phyloP scores from a whole-genome alignment of 164 flowering plant genomes.

The Taxillus chinensis region DNA sequence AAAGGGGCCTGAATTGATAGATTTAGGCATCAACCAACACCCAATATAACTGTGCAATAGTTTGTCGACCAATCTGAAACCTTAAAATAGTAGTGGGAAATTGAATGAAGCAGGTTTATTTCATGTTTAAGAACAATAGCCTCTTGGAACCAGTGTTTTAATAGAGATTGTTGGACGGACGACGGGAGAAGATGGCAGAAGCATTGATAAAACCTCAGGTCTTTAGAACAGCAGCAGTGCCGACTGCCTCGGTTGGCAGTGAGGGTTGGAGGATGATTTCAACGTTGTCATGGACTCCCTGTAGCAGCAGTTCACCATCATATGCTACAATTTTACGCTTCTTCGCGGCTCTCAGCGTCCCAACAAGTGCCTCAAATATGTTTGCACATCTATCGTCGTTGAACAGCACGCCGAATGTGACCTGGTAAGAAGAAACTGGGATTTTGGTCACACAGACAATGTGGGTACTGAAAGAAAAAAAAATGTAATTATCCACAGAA shows the following conservation, averaged over 20 bases:
- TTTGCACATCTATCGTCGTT: conserved; percentile 86
- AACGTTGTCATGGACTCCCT: conserved; percentile 94
- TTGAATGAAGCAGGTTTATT: too few species aligned
- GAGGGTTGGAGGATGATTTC: conserved; percentile 63
- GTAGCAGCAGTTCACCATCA: conserved; percentile 80
- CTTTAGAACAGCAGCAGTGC: conserved; percentile 11
- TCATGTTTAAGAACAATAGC: too few species aligned
- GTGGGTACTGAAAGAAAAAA: too few species aligned
- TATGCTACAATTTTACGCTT: conserved; percentile 62
- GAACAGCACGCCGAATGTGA: conserved; percentile 83
- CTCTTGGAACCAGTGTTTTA: too few species aligned
- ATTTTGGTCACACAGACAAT: not conserved
- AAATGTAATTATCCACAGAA: too few species aligned
- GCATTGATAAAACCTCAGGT: conserved; percentile 20
- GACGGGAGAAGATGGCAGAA: not conserved
- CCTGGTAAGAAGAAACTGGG: conserved; percentile 31
- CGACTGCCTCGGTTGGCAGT: conserved; percentile 13
- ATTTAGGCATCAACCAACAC: too few species aligned
- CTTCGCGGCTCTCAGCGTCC: conserved; percentile 94
- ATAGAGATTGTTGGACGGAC: too few species aligned
- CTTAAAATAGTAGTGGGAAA: too few species aligned
- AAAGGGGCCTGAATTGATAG: too few species aligned
- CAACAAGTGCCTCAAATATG: conserved; percentile 95
- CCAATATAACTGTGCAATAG: too few species aligned
- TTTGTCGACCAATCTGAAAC: too few species aligned